Percentiles rank a stretch among this genome's conserved stretches.
Conservation (phyloP, 176 grass and related monocot species). For the Avena sativa region DNA sequence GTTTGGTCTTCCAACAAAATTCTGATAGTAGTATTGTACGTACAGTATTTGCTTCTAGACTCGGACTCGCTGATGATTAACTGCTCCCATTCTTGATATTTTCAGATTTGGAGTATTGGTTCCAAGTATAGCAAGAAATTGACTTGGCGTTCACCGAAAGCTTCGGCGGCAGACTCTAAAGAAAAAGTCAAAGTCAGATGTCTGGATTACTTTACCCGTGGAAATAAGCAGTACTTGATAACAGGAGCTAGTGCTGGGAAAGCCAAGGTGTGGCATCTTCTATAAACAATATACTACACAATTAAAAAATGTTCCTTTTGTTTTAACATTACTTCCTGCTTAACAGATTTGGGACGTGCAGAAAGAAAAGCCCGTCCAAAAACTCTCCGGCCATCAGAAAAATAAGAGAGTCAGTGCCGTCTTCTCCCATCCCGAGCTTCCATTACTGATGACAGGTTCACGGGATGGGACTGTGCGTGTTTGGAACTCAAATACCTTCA, state of each 20-base stretch:
- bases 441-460: not conserved
- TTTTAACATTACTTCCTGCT: not conserved
- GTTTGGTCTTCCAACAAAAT: constrained; percentile 13
- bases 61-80: not conserved
- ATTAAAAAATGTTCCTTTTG: not conserved
- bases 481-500: not conserved
- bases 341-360: not conserved
- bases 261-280: not conserved
- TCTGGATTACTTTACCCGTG: not conserved
- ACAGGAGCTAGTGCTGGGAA: not conserved
- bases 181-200: not conserved
- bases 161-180: not conserved
- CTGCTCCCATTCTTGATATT: not conserved
- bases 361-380: not conserved
- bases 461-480: not conserved
- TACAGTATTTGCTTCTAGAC: not conserved
- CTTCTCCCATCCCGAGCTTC: not conserved
- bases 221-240: not conserved
- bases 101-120: not conserved
- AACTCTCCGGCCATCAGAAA: not conserved
- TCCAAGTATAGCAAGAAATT: too few relatives aligned
- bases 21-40: too few relatives aligned
- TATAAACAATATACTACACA: not conserved
- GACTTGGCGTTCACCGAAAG: too few relatives aligned
- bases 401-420: not conserved